Evolutionary conservation across 2,329 filamentous ascomycete species (phyloP), one percentile per base, ranked within the genome.

Genomic region (Alternaria panax): DNA sequence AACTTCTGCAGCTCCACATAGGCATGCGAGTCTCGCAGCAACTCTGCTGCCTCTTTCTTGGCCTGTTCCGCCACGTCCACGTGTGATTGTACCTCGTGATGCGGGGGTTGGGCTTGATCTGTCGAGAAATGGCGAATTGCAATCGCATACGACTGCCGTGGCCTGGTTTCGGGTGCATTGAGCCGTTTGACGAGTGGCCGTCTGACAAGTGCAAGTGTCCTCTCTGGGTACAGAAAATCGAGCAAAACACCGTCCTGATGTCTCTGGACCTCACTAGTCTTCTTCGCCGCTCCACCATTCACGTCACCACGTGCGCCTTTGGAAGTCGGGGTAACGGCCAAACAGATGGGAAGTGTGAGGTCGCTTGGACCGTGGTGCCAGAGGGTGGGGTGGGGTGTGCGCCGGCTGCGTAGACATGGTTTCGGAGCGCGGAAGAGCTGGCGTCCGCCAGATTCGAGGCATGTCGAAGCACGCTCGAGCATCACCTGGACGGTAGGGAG

Each of bases 401-500:
- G 83, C 63, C 80, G 80, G 69, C 73, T 80, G 66, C 74, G 76
- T 56, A 78, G 68, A 54, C 72, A 74, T 64, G 68, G 72, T 59
- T 74, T 78, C 59, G 75, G 72, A 58, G 75, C 75, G 75, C 76
- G 81, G 61, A 85, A 71, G 71, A 85, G 79, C 68, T 81, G 80
- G 74, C 82, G 81, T 73, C 83, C 80, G 81, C 84, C 83, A 76
- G 82, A 80, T 80, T 85, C 80, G 81, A 87, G 81, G 78, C 84
- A 87, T 85, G 81, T 80, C 75, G 82, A 81, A 73, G 83, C 84
- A 70, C 83, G 83, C 83, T 87, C 85, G 75, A 87, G 84, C 85
- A 87, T 87, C 67, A 74, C 74, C 76, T 65, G 64, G 63, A 55
- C 63, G 53, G 62, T 62, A 53, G 46, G 42, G 54, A 66, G 63